These are phyloP conservation scores for Martensiomyces pterosporus DNA, from an alignment of 192 early-diverging fungal species.

Conservation along the genomic window DNA sequence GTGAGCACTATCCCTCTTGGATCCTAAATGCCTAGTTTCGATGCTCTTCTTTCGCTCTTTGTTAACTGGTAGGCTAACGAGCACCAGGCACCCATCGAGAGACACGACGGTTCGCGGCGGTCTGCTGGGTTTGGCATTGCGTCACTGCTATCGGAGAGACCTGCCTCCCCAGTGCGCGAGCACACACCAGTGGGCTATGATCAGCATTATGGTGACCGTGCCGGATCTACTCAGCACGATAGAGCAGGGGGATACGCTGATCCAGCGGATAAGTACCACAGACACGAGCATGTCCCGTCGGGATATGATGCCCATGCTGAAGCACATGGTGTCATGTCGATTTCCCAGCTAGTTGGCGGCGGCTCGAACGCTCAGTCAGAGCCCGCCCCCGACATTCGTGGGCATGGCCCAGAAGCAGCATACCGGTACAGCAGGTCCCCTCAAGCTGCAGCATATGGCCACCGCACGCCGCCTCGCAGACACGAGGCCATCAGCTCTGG, in stretches of 20 bases:
- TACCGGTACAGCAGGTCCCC: no score
- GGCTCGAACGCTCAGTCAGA: no score
- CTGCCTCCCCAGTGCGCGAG: slow-evolving; percentile 3
- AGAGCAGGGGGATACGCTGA: no score
- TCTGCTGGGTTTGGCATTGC: slow-evolving; percentile 37
- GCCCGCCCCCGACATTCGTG: no score
- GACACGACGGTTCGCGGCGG: slow-evolving; percentile 5
- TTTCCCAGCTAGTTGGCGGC: slow-evolving; percentile 42
- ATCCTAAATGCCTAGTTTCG: no score
- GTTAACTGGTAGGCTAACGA: slow-evolving; percentile 14
- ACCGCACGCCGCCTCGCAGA: not conserved
- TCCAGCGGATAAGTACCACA: slow-evolving; percentile 6
- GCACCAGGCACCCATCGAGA: slow-evolving; percentile 12
- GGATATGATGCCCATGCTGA: slow-evolving; percentile 9
- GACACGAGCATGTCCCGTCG: not conserved
- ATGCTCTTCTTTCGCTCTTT: no score
- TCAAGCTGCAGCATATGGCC: not conserved
- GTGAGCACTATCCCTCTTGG: no score
- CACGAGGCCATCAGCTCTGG: no score
- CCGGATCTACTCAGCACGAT: no score
- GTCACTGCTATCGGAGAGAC: slow-evolving; percentile 24
- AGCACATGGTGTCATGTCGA: slow-evolving; percentile 37
- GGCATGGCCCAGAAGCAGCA: not conserved
- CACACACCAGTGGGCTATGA: slow-evolving; percentile 9
- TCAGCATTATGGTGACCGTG: slow-evolving; percentile 2